Percentiles rank a stretch among this genome's conserved stretches.
These are phyloP conservation scores for Withania somnifera DNA, from an alignment of 305 asterid species.

Conservation along the genomic window DNA sequence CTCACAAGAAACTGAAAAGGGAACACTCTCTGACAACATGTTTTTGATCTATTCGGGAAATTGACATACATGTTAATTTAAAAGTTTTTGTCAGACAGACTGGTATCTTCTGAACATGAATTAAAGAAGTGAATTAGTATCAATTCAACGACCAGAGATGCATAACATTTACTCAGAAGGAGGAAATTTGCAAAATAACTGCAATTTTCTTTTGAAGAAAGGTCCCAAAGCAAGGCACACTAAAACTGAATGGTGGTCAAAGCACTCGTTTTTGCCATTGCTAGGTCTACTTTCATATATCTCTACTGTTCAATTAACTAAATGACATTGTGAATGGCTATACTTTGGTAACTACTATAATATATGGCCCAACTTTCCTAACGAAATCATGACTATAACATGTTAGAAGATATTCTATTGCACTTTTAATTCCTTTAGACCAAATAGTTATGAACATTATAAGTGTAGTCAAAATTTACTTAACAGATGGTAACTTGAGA, in stretches of 20 bases:
- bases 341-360: neutral
- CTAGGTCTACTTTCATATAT: neutral
- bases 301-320: neutral
- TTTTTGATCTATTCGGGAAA: neutral
- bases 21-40: neutral
- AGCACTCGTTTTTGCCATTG: neutral
- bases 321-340: neutral
- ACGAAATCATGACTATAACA: neutral
- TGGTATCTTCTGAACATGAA: neutral
- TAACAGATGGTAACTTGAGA: neutral
- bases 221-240: neutral
- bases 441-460: neutral
- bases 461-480: neutral
- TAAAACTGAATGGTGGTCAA: neutral
- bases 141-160: neutral
- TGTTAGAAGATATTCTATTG: neutral
- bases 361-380: neutral
- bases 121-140: neutral
- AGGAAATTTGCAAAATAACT: neutral
- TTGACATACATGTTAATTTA: neutral
- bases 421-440: neutral
- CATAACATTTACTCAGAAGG: neutral
- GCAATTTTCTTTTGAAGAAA: neutral
- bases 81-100: neutral
- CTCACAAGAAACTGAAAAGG: neutral